Conservation (phyloP, 1,284 basidiomycete genomes). For the Microbotryum lychnidis-dioicae region DNA sequence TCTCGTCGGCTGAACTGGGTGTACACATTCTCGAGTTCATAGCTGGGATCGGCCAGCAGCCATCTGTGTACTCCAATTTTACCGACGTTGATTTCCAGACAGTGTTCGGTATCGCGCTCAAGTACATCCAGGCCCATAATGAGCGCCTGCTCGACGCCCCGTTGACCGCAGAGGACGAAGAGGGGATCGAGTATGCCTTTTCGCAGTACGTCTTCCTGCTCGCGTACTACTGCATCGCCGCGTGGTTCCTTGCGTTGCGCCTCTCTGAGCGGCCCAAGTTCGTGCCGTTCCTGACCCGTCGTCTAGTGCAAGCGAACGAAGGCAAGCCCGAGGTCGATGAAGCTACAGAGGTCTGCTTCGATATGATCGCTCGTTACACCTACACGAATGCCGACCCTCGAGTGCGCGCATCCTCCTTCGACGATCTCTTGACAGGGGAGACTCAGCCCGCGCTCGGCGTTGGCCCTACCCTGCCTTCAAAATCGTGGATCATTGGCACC, state of each 20-base stretch:
- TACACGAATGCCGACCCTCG: slow-evolving; percentile 90
- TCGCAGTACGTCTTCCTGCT: slow-evolving; percentile 92
- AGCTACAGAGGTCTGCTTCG: slow-evolving; percentile 91
- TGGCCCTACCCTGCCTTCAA: slow-evolving; percentile 45
- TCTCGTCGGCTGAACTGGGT: slow-evolving; percentile 86
- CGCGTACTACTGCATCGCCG: slow-evolving; percentile 86
- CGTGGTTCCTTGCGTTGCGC: slow-evolving; percentile 88
- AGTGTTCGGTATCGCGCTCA: slow-evolving; percentile 89
- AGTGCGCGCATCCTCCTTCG: slow-evolving; percentile 70
- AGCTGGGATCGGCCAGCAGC: slow-evolving; percentile 72
- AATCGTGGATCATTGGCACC: slow-evolving; percentile 82
- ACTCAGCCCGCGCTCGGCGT: slow-evolving; percentile 8
- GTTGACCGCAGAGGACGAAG: slow-evolving; percentile 44
- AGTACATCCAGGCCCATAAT: slow-evolving; percentile 89
- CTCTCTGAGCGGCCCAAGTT: slow-evolving; percentile 75
- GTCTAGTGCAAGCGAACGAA: slow-evolving; percentile 80
- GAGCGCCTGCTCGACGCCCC: slow-evolving; percentile 35
- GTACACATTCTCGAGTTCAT: slow-evolving; percentile 94
- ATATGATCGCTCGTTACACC: slow-evolving; percentile 92
- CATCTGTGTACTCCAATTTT: slow-evolving; percentile 78
- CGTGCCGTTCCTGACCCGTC: slow-evolving; percentile 77
- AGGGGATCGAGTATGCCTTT: slow-evolving; percentile 63
- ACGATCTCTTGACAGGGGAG: slow-evolving; percentile 49
- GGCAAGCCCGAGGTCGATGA: slow-evolving; percentile 68
- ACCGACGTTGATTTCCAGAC: slow-evolving; percentile 86